phyloP scores from a whole-genome alignment of 2,329 filamentous ascomycete species.

The Diaporthe citrichinensis region DNA sequence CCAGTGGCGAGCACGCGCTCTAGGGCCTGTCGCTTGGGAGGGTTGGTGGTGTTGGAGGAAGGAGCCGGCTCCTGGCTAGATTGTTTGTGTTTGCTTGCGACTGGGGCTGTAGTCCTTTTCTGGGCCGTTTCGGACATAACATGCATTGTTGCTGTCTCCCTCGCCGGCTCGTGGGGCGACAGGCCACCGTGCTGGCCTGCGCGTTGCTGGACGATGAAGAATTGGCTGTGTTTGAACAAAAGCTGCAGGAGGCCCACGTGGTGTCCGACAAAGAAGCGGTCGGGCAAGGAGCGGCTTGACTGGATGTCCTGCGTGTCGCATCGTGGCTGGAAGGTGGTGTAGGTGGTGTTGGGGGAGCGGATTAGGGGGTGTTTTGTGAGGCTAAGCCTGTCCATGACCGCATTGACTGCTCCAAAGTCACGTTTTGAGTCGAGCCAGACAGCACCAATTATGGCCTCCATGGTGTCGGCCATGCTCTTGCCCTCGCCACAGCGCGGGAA shows the following conservation, averaged over 20 bases:
- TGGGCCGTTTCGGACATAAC: background rate
- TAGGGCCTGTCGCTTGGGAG: background rate
- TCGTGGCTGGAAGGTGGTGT: background rate
- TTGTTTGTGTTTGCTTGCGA: background rate
- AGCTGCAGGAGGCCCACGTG: conserved; percentile 10
- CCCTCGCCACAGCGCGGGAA: background rate
- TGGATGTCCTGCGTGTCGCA: background rate
- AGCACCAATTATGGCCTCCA: conserved; percentile 13
- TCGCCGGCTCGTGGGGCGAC: background rate
- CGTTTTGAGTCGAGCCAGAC: conserved; percentile 22
- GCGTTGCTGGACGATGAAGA: background rate
- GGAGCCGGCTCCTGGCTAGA: background rate
- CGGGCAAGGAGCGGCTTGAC: background rate
- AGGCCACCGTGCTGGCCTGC: background rate
- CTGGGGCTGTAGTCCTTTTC: background rate
- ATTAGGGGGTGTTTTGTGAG: background rate
- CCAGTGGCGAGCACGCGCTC: background rate
- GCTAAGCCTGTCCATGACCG: background rate
- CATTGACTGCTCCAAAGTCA: background rate
- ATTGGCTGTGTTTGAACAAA: background rate
- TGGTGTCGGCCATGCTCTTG: background rate
- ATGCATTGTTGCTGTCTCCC: background rate
- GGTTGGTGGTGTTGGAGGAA: background rate
- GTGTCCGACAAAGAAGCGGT: conserved; percentile 4
- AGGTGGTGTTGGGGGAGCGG: background rate